Evolutionary conservation across 1,284 basidiomycete species (phyloP).

Genomic region (Cronartium quercuum): DNA sequence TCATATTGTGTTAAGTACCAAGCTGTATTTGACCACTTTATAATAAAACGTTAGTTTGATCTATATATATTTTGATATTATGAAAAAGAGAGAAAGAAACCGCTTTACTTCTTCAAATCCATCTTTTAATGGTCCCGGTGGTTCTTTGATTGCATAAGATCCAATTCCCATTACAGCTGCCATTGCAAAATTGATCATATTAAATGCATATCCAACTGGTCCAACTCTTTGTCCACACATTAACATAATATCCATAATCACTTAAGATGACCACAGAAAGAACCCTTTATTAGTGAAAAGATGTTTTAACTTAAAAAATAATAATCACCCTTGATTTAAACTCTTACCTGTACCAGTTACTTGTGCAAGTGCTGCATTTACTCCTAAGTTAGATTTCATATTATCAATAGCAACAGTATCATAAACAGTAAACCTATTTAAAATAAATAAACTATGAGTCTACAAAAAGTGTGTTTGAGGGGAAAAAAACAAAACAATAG

Average conservation of each 20-base stretch:
- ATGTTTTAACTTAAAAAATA: too few relatives aligned
- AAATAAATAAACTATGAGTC: background rate
- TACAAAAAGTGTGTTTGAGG: background rate
- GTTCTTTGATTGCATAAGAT: slow-evolving; percentile 12
- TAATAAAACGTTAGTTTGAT: background rate
- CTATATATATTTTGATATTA: background rate
- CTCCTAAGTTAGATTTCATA: slow-evolving; percentile 22
- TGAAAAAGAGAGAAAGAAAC: background rate
- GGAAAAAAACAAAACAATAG: background rate
- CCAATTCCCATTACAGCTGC: slow-evolving; percentile 9
- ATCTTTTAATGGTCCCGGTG: slow-evolving; percentile 28
- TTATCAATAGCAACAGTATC: slow-evolving; percentile 10
- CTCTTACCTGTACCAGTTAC: slow-evolving; percentile 25
- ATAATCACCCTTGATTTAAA: too few relatives aligned
- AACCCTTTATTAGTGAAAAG: too few relatives aligned
- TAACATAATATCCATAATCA: slow-evolving; percentile 21
- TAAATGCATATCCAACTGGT: background rate
- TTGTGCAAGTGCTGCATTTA: slow-evolving; percentile 14
- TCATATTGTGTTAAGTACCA: slow-evolving; percentile 27
- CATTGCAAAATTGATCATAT: slow-evolving; percentile 9
- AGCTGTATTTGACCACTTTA: slow-evolving; percentile 23
- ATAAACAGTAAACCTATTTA: slow-evolving; percentile 8
- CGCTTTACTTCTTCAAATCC: slow-evolving; percentile 20
- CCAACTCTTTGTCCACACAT: slow-evolving; percentile 10
- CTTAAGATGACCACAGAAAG: background rate